Conservation (phyloP, 192 early-diverging fungal species). For the Linnemannia zychae region DNA sequence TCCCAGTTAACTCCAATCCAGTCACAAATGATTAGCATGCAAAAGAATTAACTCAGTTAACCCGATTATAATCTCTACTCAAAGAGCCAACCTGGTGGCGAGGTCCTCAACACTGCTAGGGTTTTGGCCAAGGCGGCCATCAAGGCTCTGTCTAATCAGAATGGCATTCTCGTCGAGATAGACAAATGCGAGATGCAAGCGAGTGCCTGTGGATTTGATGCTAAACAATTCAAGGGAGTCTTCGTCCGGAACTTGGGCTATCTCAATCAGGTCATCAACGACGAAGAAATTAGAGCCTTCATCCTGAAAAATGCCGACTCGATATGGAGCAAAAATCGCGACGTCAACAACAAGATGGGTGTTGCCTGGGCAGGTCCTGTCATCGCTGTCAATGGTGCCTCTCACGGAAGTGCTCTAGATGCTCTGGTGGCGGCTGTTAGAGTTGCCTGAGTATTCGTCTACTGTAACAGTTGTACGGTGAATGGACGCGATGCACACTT, state of each 20-base stretch:
- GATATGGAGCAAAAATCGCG: not conserved
- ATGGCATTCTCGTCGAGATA: constrained; percentile 11
- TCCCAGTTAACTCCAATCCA: too few relatives aligned
- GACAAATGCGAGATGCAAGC: constrained; percentile 10
- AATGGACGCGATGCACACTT: too few relatives aligned
- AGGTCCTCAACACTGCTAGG: constrained; percentile 2
- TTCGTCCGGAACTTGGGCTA: constrained; percentile 12
- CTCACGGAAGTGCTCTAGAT: constrained; percentile 12
- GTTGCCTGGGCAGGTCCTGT: constrained; percentile 13
- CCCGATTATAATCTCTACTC: too few relatives aligned
- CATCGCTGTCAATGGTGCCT: constrained; percentile 10
- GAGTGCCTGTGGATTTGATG: constrained; percentile 9
- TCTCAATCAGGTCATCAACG: constrained; percentile 7
- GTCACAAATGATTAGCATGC: too few relatives aligned
- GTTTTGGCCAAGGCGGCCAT: constrained; percentile 5
- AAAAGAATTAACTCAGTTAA: too few relatives aligned
- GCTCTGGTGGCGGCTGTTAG: constrained; percentile 6
- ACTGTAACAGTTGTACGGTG: not conserved
- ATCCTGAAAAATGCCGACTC: constrained; percentile 11
- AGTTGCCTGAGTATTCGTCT: constrained; percentile 1
- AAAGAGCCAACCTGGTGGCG: not conserved
- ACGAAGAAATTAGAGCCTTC: constrained; percentile 12
- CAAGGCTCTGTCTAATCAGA: constrained; percentile 8
- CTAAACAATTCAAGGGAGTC: constrained; percentile 12
- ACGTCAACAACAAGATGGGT: constrained; percentile 6